Evolutionary conservation across 2,329 filamentous ascomycete species (phyloP).

Genomic region (Fusarium annulatum): DNA sequence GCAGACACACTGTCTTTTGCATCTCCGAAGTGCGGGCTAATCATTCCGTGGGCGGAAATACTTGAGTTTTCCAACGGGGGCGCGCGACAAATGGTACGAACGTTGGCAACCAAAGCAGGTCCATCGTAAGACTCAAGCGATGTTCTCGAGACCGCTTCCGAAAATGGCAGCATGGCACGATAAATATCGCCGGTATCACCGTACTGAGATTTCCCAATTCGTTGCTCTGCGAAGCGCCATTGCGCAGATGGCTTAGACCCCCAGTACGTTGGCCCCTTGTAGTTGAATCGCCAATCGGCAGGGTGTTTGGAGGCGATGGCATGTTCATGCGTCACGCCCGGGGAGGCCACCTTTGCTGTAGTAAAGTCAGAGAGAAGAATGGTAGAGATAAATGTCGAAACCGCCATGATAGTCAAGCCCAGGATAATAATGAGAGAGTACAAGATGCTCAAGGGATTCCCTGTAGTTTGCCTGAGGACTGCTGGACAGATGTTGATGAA

Average conservation of each 20-base stretch:
- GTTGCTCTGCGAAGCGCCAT: conserved; percentile 15
- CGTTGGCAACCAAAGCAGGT: not conserved
- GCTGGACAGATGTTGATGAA: not conserved
- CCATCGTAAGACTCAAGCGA: not conserved
- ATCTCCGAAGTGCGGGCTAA: not conserved
- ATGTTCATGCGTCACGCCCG: not conserved
- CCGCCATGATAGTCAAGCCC: not conserved
- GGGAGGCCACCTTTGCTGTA: not conserved
- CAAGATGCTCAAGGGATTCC: not conserved
- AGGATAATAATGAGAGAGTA: not conserved
- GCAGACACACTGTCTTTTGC: not conserved
- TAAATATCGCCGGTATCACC: conserved; percentile 8
- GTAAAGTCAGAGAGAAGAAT: conserved; percentile 16
- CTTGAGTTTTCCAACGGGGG: not conserved
- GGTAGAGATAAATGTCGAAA: conserved; percentile 17
- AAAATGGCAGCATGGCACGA: conserved; percentile 6
- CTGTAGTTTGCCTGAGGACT: not conserved
- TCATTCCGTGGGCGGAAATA: not conserved
- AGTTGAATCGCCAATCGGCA: not conserved
- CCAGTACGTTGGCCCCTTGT: not conserved
- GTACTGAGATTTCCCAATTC: too few species aligned
- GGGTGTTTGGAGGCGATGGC: not conserved
- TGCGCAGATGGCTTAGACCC: not conserved
- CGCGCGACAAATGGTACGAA: not conserved
- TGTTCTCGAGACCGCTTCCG: not conserved